Conservation (phyloP, 106 monocot genomes). For the Allium sativum region DNA sequence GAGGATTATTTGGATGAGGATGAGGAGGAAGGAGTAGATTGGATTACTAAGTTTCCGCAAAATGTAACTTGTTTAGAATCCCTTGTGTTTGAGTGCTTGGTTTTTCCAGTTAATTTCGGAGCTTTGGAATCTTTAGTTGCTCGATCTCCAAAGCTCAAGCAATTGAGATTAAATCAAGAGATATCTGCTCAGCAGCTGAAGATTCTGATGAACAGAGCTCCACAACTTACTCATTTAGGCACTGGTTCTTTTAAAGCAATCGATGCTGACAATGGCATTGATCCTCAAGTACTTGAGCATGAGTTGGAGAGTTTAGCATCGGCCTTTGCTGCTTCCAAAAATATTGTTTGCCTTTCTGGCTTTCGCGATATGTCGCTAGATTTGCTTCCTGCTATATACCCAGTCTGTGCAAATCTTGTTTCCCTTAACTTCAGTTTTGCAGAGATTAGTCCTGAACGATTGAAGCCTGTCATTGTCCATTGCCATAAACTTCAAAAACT, state of each 20-base stretch:
- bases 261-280: not conserved
- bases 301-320: slow-evolving; percentile 19
- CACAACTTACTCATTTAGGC: slow-evolving; percentile 41
- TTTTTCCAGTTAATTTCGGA: slow-evolving; percentile 36
- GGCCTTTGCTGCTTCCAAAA: slow-evolving; percentile 26
- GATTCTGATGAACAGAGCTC: slow-evolving; percentile 39
- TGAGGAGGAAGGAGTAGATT: slow-evolving; percentile 43
- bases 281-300: not conserved
- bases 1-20: slow-evolving; percentile 63
- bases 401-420: slow-evolving; percentile 46
- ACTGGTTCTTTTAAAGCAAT: slow-evolving; percentile 50
- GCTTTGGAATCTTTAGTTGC: slow-evolving; percentile 54
- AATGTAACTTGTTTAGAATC: slow-evolving; percentile 47
- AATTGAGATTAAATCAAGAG: slow-evolving; percentile 32
- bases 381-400: slow-evolving; percentile 43
- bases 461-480: slow-evolving; percentile 37
- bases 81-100: slow-evolving; percentile 55
- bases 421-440: slow-evolving; percentile 63
- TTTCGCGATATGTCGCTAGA: slow-evolving; percentile 34
- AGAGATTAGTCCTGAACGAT: slow-evolving; percentile 27
- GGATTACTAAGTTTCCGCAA: slow-evolving; percentile 67
- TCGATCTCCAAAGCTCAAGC: slow-evolving; percentile 35
- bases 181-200: slow-evolving; percentile 10
- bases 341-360: slow-evolving; percentile 47
- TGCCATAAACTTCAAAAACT: slow-evolving; percentile 63